Conservation (phyloP, 768 basidiomycete genomes). For the Austroboletus festivus region DNA sequence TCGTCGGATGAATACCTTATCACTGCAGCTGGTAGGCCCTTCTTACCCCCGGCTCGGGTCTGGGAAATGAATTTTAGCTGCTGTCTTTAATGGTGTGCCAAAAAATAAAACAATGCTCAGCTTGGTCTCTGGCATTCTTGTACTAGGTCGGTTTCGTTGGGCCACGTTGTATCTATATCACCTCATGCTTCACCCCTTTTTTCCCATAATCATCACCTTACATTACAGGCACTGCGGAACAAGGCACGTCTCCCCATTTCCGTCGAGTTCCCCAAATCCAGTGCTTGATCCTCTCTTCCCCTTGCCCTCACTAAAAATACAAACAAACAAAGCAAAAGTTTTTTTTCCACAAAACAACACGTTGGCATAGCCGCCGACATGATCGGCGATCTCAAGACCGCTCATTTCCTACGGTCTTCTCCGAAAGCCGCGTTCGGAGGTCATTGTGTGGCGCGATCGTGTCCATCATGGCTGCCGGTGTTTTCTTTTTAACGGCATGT, state of each 20-base stretch:
- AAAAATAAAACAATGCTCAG: slow-evolving; percentile 37
- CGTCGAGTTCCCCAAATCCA: neutral
- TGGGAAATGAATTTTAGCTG: slow-evolving; percentile 53
- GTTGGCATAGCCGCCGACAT: slow-evolving; percentile 49
- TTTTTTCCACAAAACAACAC: too few species aligned
- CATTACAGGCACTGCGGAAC: slow-evolving; percentile 18
- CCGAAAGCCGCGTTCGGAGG: slow-evolving; percentile 62
- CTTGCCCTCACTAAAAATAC: neutral
- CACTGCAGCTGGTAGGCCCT: slow-evolving; percentile 43
- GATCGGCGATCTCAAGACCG: slow-evolving; percentile 69
- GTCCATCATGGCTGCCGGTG: slow-evolving; percentile 51
- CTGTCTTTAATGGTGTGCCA: slow-evolving; percentile 61
- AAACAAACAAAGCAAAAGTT: neutral
- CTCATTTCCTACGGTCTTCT: slow-evolving; percentile 62
- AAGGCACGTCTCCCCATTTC: slow-evolving; percentile 12
- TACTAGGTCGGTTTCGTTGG: slow-evolving; percentile 10
- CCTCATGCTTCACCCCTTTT: neutral
- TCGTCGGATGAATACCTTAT: slow-evolving; percentile 62
- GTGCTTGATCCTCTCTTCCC: neutral
- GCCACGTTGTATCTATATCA: too few species aligned
- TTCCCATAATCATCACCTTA: neutral
- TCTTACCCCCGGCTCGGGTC: neutral
- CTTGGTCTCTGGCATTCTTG: slow-evolving; percentile 27
- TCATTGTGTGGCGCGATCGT: slow-evolving; percentile 57
- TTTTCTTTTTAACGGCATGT: slow-evolving; percentile 59